Base-by-base conservation (phyloP, 129 eudicot genomes). In the Ambrosia artemisiifolia region DNA sequence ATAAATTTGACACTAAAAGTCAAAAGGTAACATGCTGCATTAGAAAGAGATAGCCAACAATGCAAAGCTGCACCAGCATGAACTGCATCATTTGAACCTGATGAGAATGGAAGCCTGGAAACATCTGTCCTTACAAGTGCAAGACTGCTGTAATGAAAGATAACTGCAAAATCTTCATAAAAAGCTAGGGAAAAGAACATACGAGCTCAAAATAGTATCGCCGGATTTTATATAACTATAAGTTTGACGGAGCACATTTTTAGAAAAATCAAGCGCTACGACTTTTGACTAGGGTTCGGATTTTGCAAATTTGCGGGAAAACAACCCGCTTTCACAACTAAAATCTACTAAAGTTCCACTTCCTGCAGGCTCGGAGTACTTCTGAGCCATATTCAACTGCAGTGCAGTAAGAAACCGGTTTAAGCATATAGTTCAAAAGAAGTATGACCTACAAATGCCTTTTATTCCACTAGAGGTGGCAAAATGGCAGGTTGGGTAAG, bases 11-110 rank as follows among this genome's bases (percentile, higher is more conserved):
- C 20, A 11, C n/a, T 5, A n/a, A 77, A 69, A 60, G 70, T 47
- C 47, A 80, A 69, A n/a, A 42, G 64, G 36, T 46, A 71, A 66
- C 91, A 75, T 79, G 90, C 99, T 7, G 99, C 99, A 80, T 90
- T 94, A 11, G 99, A 90, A 40, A 96, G 99, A 69, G 99, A 94
- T 33, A 97, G 97, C 99, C 99, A 94, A 81, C 99, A 94, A 73
- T 94, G 99, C 75, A 94, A 85, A 68, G 97, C 99, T 56, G 97
- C 99, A 83, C 99, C 97, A 47, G 99, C 99, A 81, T 94, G 99
- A 79, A 94, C 91, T 13, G 96, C 97, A 78, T 90, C 99, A 43
- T 90, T 55, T 54, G 99, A 94, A 75, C 93, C 96, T 12, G 98
- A 94, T 7, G 91, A 33, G 44, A 94, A 90, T 56, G 97, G 99